Conservation (phyloP, 2,329 filamentous ascomycete species). For the Teratosphaeria gauchensis region DNA sequence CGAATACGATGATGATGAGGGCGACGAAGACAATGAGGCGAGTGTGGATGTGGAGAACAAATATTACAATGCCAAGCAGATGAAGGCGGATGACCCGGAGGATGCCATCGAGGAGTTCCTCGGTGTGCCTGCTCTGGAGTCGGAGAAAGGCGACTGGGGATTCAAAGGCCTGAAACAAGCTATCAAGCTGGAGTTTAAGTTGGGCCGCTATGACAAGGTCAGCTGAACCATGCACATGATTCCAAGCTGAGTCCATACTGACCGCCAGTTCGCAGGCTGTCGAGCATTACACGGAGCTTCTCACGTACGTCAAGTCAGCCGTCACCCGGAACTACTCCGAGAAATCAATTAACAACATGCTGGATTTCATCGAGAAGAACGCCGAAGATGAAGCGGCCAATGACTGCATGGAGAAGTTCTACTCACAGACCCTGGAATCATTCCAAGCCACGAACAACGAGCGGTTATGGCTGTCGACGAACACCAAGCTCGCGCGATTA, state of each 20-base stretch:
- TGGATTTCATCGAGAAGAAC: slow-evolving; percentile 93
- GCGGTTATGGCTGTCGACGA: slow-evolving; percentile 93
- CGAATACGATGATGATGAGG: slow-evolving; percentile 91
- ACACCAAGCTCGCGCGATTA: slow-evolving; percentile 88
- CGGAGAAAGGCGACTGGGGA: slow-evolving; percentile 94
- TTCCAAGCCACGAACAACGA: slow-evolving; percentile 98
- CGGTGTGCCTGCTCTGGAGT: slow-evolving; percentile 72
- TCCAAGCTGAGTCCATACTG: neutral
- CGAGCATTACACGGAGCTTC: slow-evolving; percentile 84
- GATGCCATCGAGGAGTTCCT: slow-evolving; percentile 88
- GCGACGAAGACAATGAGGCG: slow-evolving; percentile 76
- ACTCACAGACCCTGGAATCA: slow-evolving; percentile 82
- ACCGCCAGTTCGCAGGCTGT: slow-evolving; percentile 52
- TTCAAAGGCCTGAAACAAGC: slow-evolving; percentile 98
- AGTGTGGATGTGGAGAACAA: slow-evolving; percentile 98
- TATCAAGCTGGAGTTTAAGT: slow-evolving; percentile 91
- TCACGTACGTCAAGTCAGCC: slow-evolving; percentile 94
- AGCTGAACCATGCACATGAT: slow-evolving; percentile 1
- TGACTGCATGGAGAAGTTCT: slow-evolving; percentile 86
- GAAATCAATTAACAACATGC: slow-evolving; percentile 98
- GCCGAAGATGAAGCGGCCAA: slow-evolving; percentile 62
- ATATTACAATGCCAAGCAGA: slow-evolving; percentile 98
- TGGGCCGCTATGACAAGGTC: slow-evolving; percentile 79
- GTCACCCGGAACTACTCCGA: slow-evolving; percentile 98
- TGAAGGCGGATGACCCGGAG: slow-evolving; percentile 77